These are phyloP conservation scores for Candida anglica DNA, from an alignment of 805 yeast species.

Conservation along the genomic window DNA sequence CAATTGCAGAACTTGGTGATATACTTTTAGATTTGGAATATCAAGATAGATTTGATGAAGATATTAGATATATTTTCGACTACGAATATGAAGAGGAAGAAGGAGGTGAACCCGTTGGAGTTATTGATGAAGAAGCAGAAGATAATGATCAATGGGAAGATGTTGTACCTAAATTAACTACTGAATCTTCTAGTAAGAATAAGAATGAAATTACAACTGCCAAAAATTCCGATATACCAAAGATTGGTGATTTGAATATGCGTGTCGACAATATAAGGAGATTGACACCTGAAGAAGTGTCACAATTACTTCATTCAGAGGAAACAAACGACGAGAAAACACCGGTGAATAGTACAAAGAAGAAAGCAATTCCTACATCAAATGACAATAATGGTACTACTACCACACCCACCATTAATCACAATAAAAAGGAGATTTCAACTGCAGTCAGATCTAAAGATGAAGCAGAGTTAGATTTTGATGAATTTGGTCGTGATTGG, in stretches of 20 bases:
- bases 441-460: conserved; percentile 17
- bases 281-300: not conserved
- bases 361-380: not conserved
- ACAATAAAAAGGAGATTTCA: conserved; percentile 1
- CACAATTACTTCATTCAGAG: too few species aligned
- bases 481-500: conserved; percentile 65
- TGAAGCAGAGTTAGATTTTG: conserved; percentile 53
- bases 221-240: too few species aligned
- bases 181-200: too few species aligned
- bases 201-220: not conserved
- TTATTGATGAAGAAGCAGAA: conserved; percentile 17
- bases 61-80: conserved; percentile 57
- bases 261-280: too few species aligned
- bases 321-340: not conserved
- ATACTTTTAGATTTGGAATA: conserved; percentile 51
- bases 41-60: conserved; percentile 68
- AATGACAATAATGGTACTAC: not conserved
- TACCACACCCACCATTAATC: conserved; percentile 1
- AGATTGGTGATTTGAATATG: too few species aligned
- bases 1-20: conserved; percentile 44
- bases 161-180: conserved; percentile 1
- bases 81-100: conserved; percentile 41
- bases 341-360: not conserved
- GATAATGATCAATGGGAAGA: conserved; percentile 10
- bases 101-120: too few species aligned